Base-by-base conservation (phyloP, 139 green algal genomes). In the Pseudopediastrum boryanum region DNA sequence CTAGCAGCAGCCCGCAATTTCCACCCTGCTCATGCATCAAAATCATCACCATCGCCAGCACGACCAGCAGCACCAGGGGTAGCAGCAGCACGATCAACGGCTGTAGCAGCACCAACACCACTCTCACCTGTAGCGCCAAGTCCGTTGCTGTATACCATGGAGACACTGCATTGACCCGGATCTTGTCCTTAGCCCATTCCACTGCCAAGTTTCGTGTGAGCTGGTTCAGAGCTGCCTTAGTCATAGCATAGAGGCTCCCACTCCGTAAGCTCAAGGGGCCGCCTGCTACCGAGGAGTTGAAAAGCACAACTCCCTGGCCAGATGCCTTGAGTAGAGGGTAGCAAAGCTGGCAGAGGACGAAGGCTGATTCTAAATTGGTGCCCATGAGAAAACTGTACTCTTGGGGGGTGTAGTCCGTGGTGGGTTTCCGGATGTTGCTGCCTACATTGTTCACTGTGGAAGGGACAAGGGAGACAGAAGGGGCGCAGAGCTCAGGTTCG, bases 201-300 rank as follows among this genome's bases (percentile, higher is more conserved):
- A 74, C 46, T 35, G 89, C 89, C 31, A 96, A 80, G 79, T 91
- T 93, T 42, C 83, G 85, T 0, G 88, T 92, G 19, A 96, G 86
- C 86, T 98, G 96, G 79, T 99, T 98, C 68, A 99, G 80, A 0
- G 90, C 89, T n/a, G 91, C 93, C 85, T 98, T 98, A 39, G 85
- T 95, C 46, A 83, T 78, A 1, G 68, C 77, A 39, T 71, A 83
- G 36, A 78, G 62, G 7, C n/a, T 78, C 44, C 58, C 80, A 9
- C 61, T 83, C 70, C 83, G 63, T 74, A 98, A 93, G 7, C 88
- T 85, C 9, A 83, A 86, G 0, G 95, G 90, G 0, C 94, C 94
- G 0, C 95, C 95, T 4, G 94, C 93, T 21, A 99, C 93, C 31
- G 85, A 94, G 10, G 77, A 90, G 78, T 95, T 97, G 77, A 98